Base-by-base conservation (phyloP, 208 protist genomes). In the Balamuthia mandrillaris region DNA sequence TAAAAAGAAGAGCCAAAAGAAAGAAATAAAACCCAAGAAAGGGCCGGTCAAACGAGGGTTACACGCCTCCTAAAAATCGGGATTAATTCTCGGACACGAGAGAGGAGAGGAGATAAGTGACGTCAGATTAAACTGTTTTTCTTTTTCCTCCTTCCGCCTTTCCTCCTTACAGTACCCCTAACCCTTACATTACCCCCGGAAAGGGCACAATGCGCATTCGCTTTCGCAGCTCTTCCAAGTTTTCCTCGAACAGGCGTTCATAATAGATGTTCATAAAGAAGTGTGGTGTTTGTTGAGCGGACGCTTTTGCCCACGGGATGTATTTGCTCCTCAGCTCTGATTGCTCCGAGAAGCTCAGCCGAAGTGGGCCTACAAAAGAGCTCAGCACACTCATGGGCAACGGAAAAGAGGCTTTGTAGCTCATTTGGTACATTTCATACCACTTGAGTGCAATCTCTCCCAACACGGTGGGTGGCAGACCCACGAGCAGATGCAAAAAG, bases 401-500 rank as follows among this genome's bases (percentile, higher is more conserved):
- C 37, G n/a, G n/a, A n/a, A n/a, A n/a, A n/a, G n/a, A n/a, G n/a
- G n/a, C n/a, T n/a, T n/a, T n/a, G n/a, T n/a, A n/a, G n/a, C 90
- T 79, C 29, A 90, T 94, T 78, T 94, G 90, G 3, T 18, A 44
- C 10, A 39, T 1, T 27, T 21, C 56, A 33, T 33, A 82, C 83
- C 77, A 88, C 65, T 93, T 93, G 35, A 93, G 49, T 5, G 51
- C 85, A 14, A 93, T 65, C 61, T 93, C 91, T 9, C 74, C 89
- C 29, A 72, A 52, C 24, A 93, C 89, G 27, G 63, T 85, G 29
- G 82, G 42, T 5, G 60, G 56, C 18, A 88, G 31, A 42, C 79
- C 88, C 3, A 75, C 35, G 27, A 93, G 51, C 12, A 92, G 81
- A 78, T 95, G 92, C 77, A 75, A 87, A 84, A 94, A 94, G 82